These are phyloP conservation scores for Blakeslea trispora DNA, from an alignment of 371 early-diverging fungal genomes.

Conservation along the genomic window DNA sequence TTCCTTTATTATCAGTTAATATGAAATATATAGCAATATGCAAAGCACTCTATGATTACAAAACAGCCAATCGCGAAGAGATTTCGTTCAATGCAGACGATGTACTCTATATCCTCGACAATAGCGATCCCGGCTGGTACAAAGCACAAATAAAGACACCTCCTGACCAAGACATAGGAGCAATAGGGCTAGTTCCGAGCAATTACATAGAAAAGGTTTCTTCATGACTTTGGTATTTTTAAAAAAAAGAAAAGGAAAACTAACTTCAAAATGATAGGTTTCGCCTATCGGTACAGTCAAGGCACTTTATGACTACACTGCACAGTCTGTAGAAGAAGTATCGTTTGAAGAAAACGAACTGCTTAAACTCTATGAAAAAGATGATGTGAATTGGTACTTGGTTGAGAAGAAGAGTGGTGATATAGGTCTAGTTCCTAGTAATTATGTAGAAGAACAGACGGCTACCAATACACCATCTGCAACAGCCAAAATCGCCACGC, in stretches of 20 bases:
- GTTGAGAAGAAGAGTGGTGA: slow-evolving; percentile 54
- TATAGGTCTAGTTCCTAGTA: slow-evolving; percentile 74
- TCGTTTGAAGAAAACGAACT: slow-evolving; percentile 73
- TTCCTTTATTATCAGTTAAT: slow-evolving; percentile 1
- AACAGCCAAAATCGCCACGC: slow-evolving; percentile 22
- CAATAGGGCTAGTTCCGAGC: slow-evolving; percentile 76
- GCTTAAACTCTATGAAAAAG: slow-evolving; percentile 68
- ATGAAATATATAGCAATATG: slow-evolving; percentile 51
- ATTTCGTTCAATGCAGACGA: slow-evolving; percentile 77
- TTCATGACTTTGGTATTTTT: no score
- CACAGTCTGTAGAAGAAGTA: slow-evolving; percentile 77
- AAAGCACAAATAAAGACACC: slow-evolving; percentile 67
- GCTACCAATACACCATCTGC: slow-evolving; percentile 2
- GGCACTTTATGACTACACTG: slow-evolving; percentile 79
- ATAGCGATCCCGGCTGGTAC: slow-evolving; percentile 75
- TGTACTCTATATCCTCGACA: slow-evolving; percentile 71
- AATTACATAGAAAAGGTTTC: slow-evolving; percentile 74
- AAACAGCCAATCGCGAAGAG: slow-evolving; percentile 79
- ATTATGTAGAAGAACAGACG: slow-evolving; percentile 63
- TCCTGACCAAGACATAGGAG: slow-evolving; percentile 45
- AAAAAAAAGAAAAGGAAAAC: no score
- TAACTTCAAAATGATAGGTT: no score
- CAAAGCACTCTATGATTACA: slow-evolving; percentile 75
- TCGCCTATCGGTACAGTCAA: slow-evolving; percentile 55
- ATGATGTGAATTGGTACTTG: slow-evolving; percentile 81